Base-by-base conservation (phyloP, 1,139 yeast genomes). In the Lodderomyces elongisporus region DNA sequence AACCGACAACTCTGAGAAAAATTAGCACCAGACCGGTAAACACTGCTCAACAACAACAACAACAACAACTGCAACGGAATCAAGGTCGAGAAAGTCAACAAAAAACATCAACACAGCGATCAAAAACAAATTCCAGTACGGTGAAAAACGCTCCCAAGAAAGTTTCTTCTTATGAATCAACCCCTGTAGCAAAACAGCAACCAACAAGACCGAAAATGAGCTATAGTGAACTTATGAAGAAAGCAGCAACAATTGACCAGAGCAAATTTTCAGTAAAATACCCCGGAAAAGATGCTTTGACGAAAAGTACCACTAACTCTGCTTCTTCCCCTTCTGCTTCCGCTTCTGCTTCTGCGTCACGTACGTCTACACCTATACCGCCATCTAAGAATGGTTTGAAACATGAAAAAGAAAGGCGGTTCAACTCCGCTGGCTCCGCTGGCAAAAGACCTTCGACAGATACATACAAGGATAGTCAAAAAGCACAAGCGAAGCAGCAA, bases 221-320 rank as follows among this genome's bases (percentile, higher is more conserved):
- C 8, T 83, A 79, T 48, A 72, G 70, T 31, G 85, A 81, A 38
- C 60, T 83, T 40, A 80, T 82, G 85, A 75, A 74, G 44, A 75
- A 77, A 48, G 91, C 91, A 0, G 75, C 77, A n/a, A 58, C 61
- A 18, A 70, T 77, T 10, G 78, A 68, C 38, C 62, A 62, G 32
- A 52, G 56, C 32, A 67, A 66, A 42, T 53, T 69, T 25, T 58
- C 67, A 4, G 62, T 69, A 16, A 50, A 55, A 5, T 58, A 58
- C 33, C 60, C 56, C 36, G 49, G 56, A 16, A 62, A 63, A 13
- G 22, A 20, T 8, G 10, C 9, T 7, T 8, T 10, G 10, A 20
- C 9, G 9, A 20, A 20, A 20, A 10, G 22, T 10, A n/a, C n/a
- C n/a, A 10, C 7, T 8, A 20, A 20, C 9, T 10, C 22, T 8